phyloP scores from a whole-genome alignment of 345 rosid species.

The Populus deltoides region DNA sequence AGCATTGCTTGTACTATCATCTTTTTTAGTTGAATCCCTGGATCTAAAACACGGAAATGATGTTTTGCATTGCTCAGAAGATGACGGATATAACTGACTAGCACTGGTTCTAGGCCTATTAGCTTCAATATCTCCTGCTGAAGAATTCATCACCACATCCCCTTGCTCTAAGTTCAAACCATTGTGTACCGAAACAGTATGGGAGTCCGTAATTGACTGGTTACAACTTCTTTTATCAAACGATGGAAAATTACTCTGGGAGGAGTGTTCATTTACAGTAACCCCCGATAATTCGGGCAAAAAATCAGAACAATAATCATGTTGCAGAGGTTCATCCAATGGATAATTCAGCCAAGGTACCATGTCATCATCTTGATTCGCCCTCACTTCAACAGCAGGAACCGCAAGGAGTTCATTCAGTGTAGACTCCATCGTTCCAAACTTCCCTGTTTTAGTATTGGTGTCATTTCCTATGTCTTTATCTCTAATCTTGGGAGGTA shows the following conservation, averaged over 20 bases:
- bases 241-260: constrained; percentile 37
- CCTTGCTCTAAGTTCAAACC: constrained; percentile 26
- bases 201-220: constrained; percentile 28
- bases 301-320: constrained; percentile 55
- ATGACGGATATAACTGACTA: constrained; percentile 29
- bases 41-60: constrained; percentile 41
- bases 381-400: constrained; percentile 45
- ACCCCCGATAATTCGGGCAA: constrained; percentile 61
- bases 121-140: constrained; percentile 18
- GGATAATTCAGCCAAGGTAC: constrained; percentile 69
- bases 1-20: constrained; percentile 18
- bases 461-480: constrained; percentile 34
- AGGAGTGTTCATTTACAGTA: constrained; percentile 38
- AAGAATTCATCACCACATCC: constrained; percentile 22
- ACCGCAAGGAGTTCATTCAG: constrained; percentile 50
- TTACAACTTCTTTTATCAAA: constrained; percentile 31
- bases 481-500: constrained; percentile 26
- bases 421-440: constrained; percentile 26
- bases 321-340: constrained; percentile 37
- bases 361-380: constrained; percentile 62
- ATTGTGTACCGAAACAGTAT: constrained; percentile 21
- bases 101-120: constrained; percentile 25
- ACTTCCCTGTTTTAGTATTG: constrained; percentile 30
- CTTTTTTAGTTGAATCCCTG: constrained; percentile 32
- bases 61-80: constrained; percentile 30